phyloP scores from a whole-genome alignment of 73 alveolate species.

The Tetrahymena borealis region DNA sequence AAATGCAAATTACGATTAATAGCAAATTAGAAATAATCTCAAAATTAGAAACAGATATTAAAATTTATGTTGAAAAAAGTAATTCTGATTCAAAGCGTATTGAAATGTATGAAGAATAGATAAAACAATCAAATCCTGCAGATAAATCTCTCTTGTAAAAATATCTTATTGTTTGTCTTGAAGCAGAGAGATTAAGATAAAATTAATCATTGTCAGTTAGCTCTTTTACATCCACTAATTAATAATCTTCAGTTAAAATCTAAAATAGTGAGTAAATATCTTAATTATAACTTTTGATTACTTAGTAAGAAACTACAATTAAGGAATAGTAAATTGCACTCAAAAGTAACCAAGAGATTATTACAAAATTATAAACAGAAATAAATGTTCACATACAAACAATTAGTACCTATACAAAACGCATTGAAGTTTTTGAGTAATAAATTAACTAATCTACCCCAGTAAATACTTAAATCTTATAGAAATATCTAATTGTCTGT shows the following conservation, averaged over 20 bases:
- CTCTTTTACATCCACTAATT: too few species aligned
- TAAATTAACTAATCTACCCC: background rate
- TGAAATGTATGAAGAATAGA: too few species aligned
- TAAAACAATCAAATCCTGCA: too few species aligned
- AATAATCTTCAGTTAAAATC: too few species aligned
- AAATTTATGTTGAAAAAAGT: background rate
- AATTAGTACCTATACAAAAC: background rate
- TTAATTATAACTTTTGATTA: background rate
- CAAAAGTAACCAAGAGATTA: background rate
- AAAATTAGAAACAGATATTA: background rate
- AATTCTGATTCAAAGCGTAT: too few species aligned
- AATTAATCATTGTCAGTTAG: too few species aligned
- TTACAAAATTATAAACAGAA: background rate
- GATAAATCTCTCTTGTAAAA: too few species aligned
- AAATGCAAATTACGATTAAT: background rate
- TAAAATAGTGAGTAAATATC: background rate
- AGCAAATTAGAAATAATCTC: background rate
- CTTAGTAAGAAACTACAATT: background rate
- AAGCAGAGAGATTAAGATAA: too few species aligned
- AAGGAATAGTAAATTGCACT: background rate
- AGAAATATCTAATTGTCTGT: background rate
- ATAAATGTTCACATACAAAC: background rate
- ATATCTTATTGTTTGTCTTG: too few species aligned
- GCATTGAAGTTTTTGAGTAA: background rate
- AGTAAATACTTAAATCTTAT: background rate